Evolutionary conservation across 345 rosid species (phyloP).

Genomic region (Populus tremula): DNA sequence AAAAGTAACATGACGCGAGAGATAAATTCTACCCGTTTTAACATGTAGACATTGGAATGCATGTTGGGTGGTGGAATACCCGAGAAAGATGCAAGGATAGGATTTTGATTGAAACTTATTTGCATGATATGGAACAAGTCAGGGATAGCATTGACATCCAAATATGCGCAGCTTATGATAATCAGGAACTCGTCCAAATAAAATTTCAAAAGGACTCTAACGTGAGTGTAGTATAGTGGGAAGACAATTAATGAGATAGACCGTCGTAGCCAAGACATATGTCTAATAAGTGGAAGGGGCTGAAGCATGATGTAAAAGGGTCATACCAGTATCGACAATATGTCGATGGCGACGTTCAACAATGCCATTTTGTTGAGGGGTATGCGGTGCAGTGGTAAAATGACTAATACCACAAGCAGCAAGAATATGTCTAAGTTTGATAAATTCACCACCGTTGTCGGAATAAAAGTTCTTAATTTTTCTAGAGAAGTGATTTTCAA

Average conservation of each 20-base stretch:
- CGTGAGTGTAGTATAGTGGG: fast-evolving
- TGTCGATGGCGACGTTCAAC: neutral
- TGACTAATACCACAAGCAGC: neutral
- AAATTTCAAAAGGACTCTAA: neutral
- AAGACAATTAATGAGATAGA: neutral
- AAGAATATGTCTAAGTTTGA: fast-evolving
- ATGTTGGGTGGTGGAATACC: too few species aligned
- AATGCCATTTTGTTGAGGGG: neutral
- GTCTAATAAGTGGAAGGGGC: neutral
- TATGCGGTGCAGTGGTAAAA: neutral
- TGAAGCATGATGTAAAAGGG: neutral
- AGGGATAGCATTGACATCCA: too few species aligned
- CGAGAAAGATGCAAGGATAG: too few species aligned
- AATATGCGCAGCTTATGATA: too few species aligned
- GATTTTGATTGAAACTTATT: too few species aligned
- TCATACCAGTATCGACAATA: neutral
- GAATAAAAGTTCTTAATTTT: too few species aligned
- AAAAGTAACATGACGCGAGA: too few species aligned
- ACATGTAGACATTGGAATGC: too few species aligned
- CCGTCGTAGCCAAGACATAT: fast-evolving
- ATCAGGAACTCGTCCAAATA: too few species aligned
- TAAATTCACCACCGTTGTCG: neutral
- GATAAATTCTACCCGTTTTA: too few species aligned
- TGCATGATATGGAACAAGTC: too few species aligned
- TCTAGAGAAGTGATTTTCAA: neutral